Conservation (phyloP, 2,329 filamentous ascomycete genomes). For the Tolypocladium paradoxum region DNA sequence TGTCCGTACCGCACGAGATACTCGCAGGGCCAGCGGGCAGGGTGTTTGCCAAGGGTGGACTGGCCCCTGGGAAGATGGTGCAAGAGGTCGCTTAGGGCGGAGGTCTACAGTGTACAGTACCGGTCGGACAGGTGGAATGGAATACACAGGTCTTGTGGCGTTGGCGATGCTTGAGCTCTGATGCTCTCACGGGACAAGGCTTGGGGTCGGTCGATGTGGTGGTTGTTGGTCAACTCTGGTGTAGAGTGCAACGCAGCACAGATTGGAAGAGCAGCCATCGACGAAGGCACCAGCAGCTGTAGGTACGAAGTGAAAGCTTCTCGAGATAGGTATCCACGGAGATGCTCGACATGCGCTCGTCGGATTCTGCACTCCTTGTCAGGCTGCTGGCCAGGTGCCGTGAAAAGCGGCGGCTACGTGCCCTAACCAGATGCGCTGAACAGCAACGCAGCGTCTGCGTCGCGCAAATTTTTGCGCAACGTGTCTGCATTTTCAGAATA, state of each 20-base stretch:
- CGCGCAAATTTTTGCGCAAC: not conserved
- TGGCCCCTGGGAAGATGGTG: conserved; percentile 37
- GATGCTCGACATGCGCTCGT: not conserved
- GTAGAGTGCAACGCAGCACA: not conserved
- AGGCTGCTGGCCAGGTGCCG: not conserved
- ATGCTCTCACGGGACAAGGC: not conserved
- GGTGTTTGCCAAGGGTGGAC: conserved; percentile 35
- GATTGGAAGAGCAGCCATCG: not conserved
- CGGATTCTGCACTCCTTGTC: not conserved
- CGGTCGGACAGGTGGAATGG: no score
- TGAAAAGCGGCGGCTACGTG: not conserved
- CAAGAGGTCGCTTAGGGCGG: conserved; percentile 36
- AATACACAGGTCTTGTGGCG: not conserved
- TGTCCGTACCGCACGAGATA: conserved; percentile 60
- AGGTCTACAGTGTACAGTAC: not conserved
- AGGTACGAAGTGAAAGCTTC: not conserved
- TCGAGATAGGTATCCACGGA: not conserved
- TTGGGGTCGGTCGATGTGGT: not conserved
- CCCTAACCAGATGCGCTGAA: not conserved
- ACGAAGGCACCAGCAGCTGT: not conserved
- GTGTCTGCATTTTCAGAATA: not conserved
- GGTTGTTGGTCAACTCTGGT: not conserved
- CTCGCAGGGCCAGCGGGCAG: conserved; percentile 50
- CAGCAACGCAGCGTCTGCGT: not conserved
- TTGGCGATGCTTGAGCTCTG: not conserved